These are phyloP conservation scores for Jatropha podagrica DNA, from an alignment of 441 rosid genomes.

Conservation along the genomic window DNA sequence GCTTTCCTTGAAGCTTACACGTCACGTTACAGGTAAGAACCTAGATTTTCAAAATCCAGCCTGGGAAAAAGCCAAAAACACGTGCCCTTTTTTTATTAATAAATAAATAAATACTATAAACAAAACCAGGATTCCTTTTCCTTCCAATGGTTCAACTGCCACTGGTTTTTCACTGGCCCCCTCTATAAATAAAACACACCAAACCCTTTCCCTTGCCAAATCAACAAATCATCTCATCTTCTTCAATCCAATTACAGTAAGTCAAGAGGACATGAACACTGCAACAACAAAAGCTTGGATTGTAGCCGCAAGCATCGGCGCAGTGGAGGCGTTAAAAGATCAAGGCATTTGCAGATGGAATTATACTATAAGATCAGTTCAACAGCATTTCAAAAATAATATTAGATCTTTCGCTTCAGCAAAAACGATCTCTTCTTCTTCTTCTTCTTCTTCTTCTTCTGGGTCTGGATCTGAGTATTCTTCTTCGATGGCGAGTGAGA, in stretches of 20 bases:
- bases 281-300: conserved; percentile 45
- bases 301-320: conserved; percentile 49
- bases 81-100: neutral
- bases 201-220: neutral
- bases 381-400: conserved; percentile 26
- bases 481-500: neutral
- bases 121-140: neutral
- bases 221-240: neutral
- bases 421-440: conserved; percentile 12
- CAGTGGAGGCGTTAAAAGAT: conserved; percentile 39
- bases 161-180: neutral
- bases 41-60: neutral
- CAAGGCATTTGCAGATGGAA: conserved; percentile 49
- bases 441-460: neutral
- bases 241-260: neutral
- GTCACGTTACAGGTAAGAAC: neutral
- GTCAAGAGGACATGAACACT: conserved; percentile 23
- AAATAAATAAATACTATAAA: neutral
- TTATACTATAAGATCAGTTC: conserved; percentile 29
- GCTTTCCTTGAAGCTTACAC: neutral
- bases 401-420: conserved; percentile 28
- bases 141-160: neutral
- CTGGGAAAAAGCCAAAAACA: neutral
- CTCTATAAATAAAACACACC: neutral
- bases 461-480: neutral